Base-by-base conservation (phyloP, 208 protist genomes). In the Eutreptiella sp. region DNA sequence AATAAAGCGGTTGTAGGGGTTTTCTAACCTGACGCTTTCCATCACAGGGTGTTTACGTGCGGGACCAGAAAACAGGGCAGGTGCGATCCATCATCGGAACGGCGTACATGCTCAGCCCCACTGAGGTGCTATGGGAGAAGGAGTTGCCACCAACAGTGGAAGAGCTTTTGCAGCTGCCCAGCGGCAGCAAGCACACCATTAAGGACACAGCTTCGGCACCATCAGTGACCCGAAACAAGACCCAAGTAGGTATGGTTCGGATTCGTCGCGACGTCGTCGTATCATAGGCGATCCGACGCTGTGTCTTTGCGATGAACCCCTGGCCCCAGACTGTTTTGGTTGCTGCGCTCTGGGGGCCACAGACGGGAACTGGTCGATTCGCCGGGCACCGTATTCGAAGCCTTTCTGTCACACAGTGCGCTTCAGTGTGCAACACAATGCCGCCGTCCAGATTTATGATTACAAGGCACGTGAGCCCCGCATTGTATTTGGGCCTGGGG, bases 11-110 rank as follows among this genome's bases (percentile, higher is more conserved):
- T n/a, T n/a, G n/a, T n/a, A n/a, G n/a, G n/a, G n/a, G n/a, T n/a
- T n/a, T n/a, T n/a, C n/a, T n/a, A n/a, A n/a, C n/a, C n/a, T n/a
- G n/a, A n/a, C n/a, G n/a, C n/a, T n/a, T n/a, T n/a, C n/a, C n/a
- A n/a, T n/a, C n/a, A n/a, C n/a, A 97, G 70, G 94, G 93, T 58
- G 84, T 98, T 46, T 98, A 98, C 67, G 86, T 98, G 9, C 83
- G 88, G 69, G 81, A 97, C 73, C 81, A 62, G 1, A 76, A 58
- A 16, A 92, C 89, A 0, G 92, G 92, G 36, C 66, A 83, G 38
- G 89, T 97, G 21, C 71, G 80, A 14, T 66, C 83, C 16, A 81
- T 96, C 23, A 77, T 81, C 41, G 92, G 90, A 16, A 34, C 80
- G 59, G 80, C 88, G 2, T 95, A 96, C 72, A 88, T 98, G 90